Conservation (phyloP, 495 filamentous ascomycete species). For the Rostrohypoxylon terebratum region DNA sequence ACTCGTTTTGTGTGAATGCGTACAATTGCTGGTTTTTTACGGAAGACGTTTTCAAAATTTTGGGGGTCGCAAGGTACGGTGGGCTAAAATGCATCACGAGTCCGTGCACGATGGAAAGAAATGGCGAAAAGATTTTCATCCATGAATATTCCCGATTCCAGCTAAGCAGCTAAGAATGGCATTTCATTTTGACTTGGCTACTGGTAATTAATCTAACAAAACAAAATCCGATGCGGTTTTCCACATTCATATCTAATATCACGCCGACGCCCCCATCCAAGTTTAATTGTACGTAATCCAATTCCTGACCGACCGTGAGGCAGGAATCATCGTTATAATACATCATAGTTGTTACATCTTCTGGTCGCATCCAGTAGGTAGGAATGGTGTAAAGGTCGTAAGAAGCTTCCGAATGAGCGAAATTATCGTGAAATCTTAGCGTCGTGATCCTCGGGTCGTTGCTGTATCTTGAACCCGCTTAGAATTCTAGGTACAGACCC, state of each 20-base stretch:
- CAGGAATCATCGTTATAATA: conserved; percentile 3
- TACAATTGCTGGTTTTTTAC: too few relatives aligned
- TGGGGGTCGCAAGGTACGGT: too few relatives aligned
- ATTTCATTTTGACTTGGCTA: not conserved
- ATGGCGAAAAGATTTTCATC: not conserved
- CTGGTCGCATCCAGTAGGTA: not conserved
- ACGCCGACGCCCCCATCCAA: conserved; percentile 3
- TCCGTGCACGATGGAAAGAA: not conserved
- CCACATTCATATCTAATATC: not conserved
- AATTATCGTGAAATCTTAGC: not conserved
- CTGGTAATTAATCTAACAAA: not conserved
- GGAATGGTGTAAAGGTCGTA: not conserved
- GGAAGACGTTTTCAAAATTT: too few relatives aligned
- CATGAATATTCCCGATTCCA: not conserved
- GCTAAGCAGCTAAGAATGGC: not conserved
- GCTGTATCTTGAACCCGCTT: not conserved
- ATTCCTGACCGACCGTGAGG: not conserved
- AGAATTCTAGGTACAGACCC: conserved; percentile 36
- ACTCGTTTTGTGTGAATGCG: too few relatives aligned
- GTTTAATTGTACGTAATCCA: conserved; percentile 5
- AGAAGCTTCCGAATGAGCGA: not conserved
- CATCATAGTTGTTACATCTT: conserved; percentile 7
- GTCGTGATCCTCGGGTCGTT: not conserved
- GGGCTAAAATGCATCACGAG: too few relatives aligned
- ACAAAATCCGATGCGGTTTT: not conserved